A percentile compares a stretch with the other conserved stretches of the same genome.
Evolutionary conservation across 2,329 filamentous ascomycete genomes (phyloP).

Genomic region (Cordyceps fumosorosea): DNA sequence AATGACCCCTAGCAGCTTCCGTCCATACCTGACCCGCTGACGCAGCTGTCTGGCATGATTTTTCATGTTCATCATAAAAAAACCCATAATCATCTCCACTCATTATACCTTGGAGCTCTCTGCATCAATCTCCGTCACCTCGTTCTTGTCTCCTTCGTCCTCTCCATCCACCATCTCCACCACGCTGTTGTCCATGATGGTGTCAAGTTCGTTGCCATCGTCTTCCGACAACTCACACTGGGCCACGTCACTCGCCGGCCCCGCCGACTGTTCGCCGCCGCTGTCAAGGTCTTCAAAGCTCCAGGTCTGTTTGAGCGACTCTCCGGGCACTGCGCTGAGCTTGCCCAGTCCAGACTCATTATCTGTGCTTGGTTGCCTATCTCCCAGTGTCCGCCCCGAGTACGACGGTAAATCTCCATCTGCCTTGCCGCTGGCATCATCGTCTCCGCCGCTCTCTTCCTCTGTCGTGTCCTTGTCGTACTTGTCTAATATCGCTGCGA

Average conservation of each 20-base stretch:
- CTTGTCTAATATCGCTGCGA: conserved; percentile 63
- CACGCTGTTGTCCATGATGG: conserved; percentile 20
- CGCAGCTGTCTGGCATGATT: neutral
- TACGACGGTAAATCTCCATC: conserved; percentile 30
- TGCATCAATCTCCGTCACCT: conserved; percentile 44
- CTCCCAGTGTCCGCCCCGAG: conserved; percentile 18
- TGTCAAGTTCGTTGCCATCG: conserved; percentile 20
- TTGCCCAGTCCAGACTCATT: conserved; percentile 31
- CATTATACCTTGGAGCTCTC: conserved; percentile 29
- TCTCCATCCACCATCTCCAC: conserved; percentile 29
- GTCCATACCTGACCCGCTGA: neutral
- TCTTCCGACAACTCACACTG: conserved; percentile 36
- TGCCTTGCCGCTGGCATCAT: conserved; percentile 29
- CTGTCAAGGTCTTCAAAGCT: conserved; percentile 35
- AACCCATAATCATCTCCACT: neutral
- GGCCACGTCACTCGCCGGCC: conserved; percentile 37
- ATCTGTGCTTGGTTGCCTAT: conserved; percentile 39
- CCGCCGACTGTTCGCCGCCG: conserved; percentile 26
- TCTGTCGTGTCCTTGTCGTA: conserved; percentile 46
- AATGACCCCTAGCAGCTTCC: neutral
- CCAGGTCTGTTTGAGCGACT: conserved; percentile 36
- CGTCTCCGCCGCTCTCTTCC: conserved; percentile 38
- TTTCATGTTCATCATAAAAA: neutral
- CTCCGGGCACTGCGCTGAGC: conserved; percentile 26
- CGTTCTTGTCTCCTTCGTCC: conserved; percentile 22